Evolutionary conservation across 805 yeast genomes (phyloP), one percentile per base, ranked within the genome.

Genomic region (Ogataea neopini): DNA sequence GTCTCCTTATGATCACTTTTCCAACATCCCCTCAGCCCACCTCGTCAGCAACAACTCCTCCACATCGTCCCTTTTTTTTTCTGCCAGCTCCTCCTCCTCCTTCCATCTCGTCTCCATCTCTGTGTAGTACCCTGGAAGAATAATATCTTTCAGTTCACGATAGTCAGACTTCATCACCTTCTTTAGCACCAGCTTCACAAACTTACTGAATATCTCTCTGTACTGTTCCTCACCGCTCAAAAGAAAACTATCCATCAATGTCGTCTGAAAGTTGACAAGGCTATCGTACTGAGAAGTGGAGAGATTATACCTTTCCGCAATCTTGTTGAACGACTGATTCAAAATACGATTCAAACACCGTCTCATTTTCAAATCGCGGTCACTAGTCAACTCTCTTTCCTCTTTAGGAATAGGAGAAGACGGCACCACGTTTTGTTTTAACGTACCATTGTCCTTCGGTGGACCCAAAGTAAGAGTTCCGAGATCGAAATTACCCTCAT

Each of bases 241-340:
- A 5, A 60, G 53, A 8, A 62, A 40, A 2, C 66, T 62, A 14
- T 64, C 59, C 50, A 71, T 53, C 28, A 74, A 50, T 2, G 45
- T 56, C 1, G 69, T 62, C 56, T 75, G 74, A 52, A 73, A 70
- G 4, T 64, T 55, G 0, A 68, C 75, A 28, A 75, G 50, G 28
- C 55, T 55, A 45, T 74, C 83, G 59, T 79, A 78, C 59, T 79
- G 80, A 49, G 76, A 68, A 14, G 83, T 78, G 48, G 81, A 72
- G 59, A 79, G 69, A 58, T 73, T 80, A 61, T 76, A 75, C 58
- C 73, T 75, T 44, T 72, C 61, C 49, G 73, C 68, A 50, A 79
- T 72, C 55, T 73, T 72, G 47, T 64, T 65, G 51, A 74, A 72
- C 1, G 74, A 68, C 48, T 72, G 76, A 44, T 72, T 71, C 10